Base-by-base conservation (phyloP, 176 grass and related monocot genomes). In the Paspalum notatum region DNA sequence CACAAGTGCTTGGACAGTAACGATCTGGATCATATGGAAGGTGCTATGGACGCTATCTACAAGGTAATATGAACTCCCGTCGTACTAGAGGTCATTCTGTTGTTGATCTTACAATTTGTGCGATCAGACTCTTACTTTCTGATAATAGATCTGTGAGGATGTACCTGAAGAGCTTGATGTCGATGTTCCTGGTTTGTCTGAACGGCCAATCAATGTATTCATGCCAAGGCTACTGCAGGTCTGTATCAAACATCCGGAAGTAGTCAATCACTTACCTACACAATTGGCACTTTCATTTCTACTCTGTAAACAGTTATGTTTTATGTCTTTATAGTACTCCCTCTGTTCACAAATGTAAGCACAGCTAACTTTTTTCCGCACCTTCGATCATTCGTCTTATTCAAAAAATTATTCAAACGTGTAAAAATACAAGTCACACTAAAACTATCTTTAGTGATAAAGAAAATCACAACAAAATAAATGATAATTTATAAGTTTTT, bases 31-130 rank as follows among this genome's bases (percentile, higher is more conserved):
- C 95, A 98, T 41, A 95, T 95, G 95, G 95, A 98, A 87, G 95
- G 95, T 87, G 92, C 92, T 77, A 90, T 98, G 87, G 95, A 95
- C 84, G 92, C 95, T 63, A 94, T 98, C 80, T 98, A 91, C 80
- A 98, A 98, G 90, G 95, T 98, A 91, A 20, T 32, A 12, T n/a
- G 24, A n/a, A 49, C 9, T 69, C 56, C 47, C 52, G 32, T 56
- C 68, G 56, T 74, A 71, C 44, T 47, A 74, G 24, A 65, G 65
- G 25, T 70, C 38, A 47, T 76, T 20, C 37, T 58, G 16, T n/a
- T 44, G 72, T 32, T 0, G 27, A 76, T 75, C 24, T 39, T 74
- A 17, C 17, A 43, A 57, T 69, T 74, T 64, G 48, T 12, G 0
- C 83, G 57, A 78, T 91, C 70, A 69, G 22, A 80, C 45, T 46